Evolutionary conservation across 139 green algal genomes (phyloP).

Genomic region (Chlamydomonas sp.): DNA sequence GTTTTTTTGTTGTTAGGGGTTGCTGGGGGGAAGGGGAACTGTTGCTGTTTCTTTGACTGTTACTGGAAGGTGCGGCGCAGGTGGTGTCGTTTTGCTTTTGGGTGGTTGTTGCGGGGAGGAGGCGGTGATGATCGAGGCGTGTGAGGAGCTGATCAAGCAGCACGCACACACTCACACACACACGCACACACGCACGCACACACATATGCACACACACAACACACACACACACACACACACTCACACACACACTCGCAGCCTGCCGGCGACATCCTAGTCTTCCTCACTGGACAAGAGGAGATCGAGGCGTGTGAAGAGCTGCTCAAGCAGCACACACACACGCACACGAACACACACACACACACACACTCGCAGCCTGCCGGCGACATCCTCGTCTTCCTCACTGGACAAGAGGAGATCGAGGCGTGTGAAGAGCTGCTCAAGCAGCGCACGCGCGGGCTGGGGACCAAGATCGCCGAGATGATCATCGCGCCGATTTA

Average conservation of each 20-base stretch:
- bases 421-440: slow-evolving; percentile 90
- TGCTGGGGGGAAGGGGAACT: too few relatives aligned
- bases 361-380: slow-evolving; percentile 46
- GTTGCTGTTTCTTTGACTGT: too few relatives aligned
- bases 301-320: slow-evolving; percentile 93
- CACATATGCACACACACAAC: too few relatives aligned
- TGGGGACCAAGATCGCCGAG: slow-evolving; percentile 85
- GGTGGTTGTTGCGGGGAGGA: too few relatives aligned
- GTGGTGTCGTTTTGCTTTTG: too few relatives aligned
- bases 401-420: slow-evolving; percentile 97
- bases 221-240: too few relatives aligned
- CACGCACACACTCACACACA: too few relatives aligned
- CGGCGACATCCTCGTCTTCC: slow-evolving; percentile 94
- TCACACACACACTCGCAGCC: slow-evolving; percentile 50
- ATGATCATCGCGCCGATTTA: slow-evolving; percentile 97
- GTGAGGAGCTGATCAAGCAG: slow-evolving; percentile 86
- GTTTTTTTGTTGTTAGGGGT: too few relatives aligned
- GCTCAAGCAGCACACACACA: slow-evolving; percentile 78
- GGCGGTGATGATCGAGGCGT: slow-evolving; percentile 97
- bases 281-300: slow-evolving; percentile 95
- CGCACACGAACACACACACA: too few relatives aligned
- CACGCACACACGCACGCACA: too few relatives aligned
- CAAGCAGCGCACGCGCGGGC: slow-evolving; percentile 70
- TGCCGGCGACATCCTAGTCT: slow-evolving; percentile 89
- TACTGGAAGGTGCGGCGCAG: too few relatives aligned